These are phyloP conservation scores for Cyberlindnera bimundalis DNA, from an alignment of 805 yeast species.

Conservation along the genomic window DNA sequence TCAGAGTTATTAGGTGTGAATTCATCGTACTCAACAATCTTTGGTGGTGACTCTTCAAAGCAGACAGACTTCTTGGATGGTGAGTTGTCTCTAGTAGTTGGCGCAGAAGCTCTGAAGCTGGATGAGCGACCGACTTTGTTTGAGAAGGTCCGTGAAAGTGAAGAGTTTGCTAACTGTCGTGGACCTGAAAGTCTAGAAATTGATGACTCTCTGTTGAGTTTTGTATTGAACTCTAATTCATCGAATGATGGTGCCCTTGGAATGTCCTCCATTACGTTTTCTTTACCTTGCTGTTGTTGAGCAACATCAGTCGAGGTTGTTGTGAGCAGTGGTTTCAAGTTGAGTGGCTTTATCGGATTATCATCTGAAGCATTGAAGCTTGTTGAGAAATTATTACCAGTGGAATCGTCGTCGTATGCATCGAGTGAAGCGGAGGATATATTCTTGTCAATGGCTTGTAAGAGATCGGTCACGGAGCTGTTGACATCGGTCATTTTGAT, in stretches of 20 bases:
- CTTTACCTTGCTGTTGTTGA: no score
- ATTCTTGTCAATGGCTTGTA: slow-evolving; percentile 29
- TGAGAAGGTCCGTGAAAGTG: slow-evolving; percentile 22
- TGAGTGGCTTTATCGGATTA: slow-evolving; percentile 29
- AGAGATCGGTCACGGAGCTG: slow-evolving; percentile 38
- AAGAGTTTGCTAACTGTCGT: slow-evolving; percentile 24
- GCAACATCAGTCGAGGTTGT: no score
- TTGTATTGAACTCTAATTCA: slow-evolving; percentile 33
- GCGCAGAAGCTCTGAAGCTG: slow-evolving; percentile 13
- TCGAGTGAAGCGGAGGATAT: slow-evolving; percentile 22
- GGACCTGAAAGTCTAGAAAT: slow-evolving; percentile 31
- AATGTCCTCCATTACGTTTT: slow-evolving; percentile 22
- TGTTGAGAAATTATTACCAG: slow-evolving; percentile 6
- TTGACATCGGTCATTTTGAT: slow-evolving; percentile 6
- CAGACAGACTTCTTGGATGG: slow-evolving; percentile 37
- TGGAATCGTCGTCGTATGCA: slow-evolving; percentile 6
- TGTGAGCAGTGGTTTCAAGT: slow-evolving; percentile 16
- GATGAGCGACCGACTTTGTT: slow-evolving; percentile 16
- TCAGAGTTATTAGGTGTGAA: slow-evolving; percentile 26
- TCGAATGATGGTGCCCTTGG: slow-evolving; percentile 29
- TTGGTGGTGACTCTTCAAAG: slow-evolving; percentile 38
- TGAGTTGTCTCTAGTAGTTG: slow-evolving; percentile 25
- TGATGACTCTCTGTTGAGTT: slow-evolving; percentile 27
- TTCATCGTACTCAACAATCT: slow-evolving; percentile 33
- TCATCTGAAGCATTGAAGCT: slow-evolving; percentile 21